These are phyloP conservation scores for Gossypium turneri DNA, from an alignment of 345 rosid genomes.

Conservation along the genomic window DNA sequence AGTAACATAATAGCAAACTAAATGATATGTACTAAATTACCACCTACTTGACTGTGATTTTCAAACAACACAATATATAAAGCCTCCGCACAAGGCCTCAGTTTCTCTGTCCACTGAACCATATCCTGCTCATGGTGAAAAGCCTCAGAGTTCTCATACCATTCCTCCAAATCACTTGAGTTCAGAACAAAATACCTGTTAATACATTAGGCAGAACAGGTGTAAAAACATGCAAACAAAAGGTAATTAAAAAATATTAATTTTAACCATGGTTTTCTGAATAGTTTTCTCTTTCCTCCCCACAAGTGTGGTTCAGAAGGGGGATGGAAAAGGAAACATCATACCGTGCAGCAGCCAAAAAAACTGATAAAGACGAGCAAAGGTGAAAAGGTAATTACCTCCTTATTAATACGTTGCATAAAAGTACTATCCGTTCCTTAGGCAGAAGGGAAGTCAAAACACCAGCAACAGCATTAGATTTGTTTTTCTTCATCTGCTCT, in stretches of 20 bases:
- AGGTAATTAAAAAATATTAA: not conserved
- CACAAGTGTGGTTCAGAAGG: not conserved
- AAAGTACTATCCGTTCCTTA: constrained; percentile 60
- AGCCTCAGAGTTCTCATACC: constrained; percentile 89
- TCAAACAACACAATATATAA: constrained; percentile 94
- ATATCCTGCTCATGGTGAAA: constrained; percentile 99
- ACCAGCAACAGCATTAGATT: constrained; percentile 60
- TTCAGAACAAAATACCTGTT: constrained; percentile 93
- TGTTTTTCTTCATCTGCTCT: constrained; percentile 83
- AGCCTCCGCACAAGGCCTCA: constrained; percentile 98
- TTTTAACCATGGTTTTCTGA: not conserved
- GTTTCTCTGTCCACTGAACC: constrained; percentile 97
- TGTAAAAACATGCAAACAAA: constrained; percentile 15
- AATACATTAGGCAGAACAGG: constrained; percentile 21
- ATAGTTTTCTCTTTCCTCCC: not conserved
- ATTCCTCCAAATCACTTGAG: constrained; percentile 81
- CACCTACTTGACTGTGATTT: constrained; percentile 89
- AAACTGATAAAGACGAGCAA: constrained; percentile 13
- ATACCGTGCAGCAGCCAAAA: not conserved
- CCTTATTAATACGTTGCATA: constrained; percentile 86
- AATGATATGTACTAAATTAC: constrained; percentile 19
- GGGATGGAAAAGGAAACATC: constrained; percentile 2
- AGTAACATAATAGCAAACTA: constrained; percentile 6
- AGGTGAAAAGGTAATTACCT: constrained; percentile 46
- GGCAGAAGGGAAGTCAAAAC: constrained; percentile 79